phyloP scores from a whole-genome alignment of 805 yeast species.

The Maudiozyma serrabonitensis region DNA sequence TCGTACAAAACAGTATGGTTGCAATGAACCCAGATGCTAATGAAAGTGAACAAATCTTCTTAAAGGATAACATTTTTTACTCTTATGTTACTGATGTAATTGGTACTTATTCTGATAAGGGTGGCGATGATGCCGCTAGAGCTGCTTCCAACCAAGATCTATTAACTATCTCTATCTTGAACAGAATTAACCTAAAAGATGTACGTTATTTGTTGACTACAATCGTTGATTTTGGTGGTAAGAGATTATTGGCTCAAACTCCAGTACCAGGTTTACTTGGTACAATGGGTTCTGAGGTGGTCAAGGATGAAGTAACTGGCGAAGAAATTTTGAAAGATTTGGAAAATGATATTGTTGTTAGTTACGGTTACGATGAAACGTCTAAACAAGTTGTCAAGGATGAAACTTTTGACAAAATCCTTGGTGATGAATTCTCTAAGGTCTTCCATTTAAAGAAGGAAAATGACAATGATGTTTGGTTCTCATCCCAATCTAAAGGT shows the following conservation, averaged over 20 bases:
- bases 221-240: conserved; percentile 85
- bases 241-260: conserved; percentile 81
- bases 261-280: conserved; percentile 78
- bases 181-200: conserved; percentile 52
- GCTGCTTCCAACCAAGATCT: conserved; percentile 73
- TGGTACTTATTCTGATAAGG: conserved; percentile 54
- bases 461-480: conserved; percentile 37
- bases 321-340: conserved; percentile 32
- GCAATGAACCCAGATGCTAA: conserved; percentile 78
- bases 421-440: conserved; percentile 52
- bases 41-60: conserved; percentile 50
- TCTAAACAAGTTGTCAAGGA: conserved; percentile 40
- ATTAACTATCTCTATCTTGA: conserved; percentile 57
- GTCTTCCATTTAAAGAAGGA: conserved; percentile 62
- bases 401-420: conserved; percentile 42
- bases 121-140: conserved; percentile 82
- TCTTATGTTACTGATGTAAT: conserved; percentile 56
- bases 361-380: conserved; percentile 68
- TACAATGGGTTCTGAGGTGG: conserved; percentile 32
- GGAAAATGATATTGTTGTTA: conserved; percentile 39
- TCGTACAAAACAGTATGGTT: conserved; percentile 60
- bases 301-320: conserved; percentile 34
- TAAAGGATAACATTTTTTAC: conserved; percentile 79
- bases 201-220: conserved; percentile 68
- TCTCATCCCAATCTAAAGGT: conserved; percentile 79